These are phyloP conservation scores for Trichoderma cornu-damae DNA, from an alignment of 2,329 filamentous ascomycete species.

Conservation along the genomic window DNA sequence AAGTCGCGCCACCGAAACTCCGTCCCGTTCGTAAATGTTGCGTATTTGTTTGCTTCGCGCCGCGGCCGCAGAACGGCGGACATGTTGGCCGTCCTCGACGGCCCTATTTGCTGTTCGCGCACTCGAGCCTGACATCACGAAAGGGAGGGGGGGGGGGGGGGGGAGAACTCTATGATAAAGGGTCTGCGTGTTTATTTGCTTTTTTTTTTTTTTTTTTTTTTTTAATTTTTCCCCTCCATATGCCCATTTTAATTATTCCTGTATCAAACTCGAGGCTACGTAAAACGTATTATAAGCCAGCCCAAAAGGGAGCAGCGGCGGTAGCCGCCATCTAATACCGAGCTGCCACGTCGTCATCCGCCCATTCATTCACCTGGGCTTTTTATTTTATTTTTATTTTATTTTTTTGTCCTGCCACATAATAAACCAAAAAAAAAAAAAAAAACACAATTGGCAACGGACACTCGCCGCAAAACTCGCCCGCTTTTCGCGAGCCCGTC, in stretches of 20 bases:
- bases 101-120: constrained; percentile 6
- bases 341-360: constrained; percentile 10
- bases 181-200: too few relatives aligned
- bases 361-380: too few relatives aligned
- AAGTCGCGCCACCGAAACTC: neutral
- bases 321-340: constrained; percentile 1
- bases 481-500: too few relatives aligned
- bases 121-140: constrained; percentile 7
- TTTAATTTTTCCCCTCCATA: neutral
- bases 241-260: neutral
- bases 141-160: neutral
- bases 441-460: too few relatives aligned
- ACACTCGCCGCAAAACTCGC: too few relatives aligned
- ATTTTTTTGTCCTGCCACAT: too few relatives aligned
- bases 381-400: too few relatives aligned
- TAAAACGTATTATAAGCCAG: too few relatives aligned
- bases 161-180: too few relatives aligned
- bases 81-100: constrained; percentile 1
- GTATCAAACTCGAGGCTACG: neutral
- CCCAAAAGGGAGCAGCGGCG: too few relatives aligned
- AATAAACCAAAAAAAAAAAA: too few relatives aligned
- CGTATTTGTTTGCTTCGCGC: neutral
- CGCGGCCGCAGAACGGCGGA: constrained; percentile 5
- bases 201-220: neutral
- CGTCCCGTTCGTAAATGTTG: constrained; percentile 1